Base-by-base conservation (phyloP, 2,329 filamentous ascomycete species). In the Fusarium abutilonis region DNA sequence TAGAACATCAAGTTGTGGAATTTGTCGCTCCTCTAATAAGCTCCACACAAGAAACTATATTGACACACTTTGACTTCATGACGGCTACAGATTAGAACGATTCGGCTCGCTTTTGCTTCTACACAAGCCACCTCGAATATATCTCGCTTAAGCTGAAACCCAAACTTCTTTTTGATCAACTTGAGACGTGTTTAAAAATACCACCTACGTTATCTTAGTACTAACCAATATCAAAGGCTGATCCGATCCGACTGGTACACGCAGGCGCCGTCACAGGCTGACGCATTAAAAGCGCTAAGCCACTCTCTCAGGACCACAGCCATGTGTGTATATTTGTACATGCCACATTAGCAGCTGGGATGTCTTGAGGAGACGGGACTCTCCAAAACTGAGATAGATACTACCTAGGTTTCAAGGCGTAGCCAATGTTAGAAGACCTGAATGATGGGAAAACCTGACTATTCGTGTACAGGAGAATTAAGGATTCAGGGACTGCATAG, bases 281-380 rank as follows among this genome's bases (percentile, higher is more conserved):
- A 68, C 66, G 63, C 64, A 68, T 60, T 43, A 46, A 48, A 41
- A 60, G 50, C 23, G 62, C 68, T 69, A 50, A 68, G 68, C 68
- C 68, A 70, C 68, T 49, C 49, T 38, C 43, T 40, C 17, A 34
- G 46, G 56, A 43, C 23, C 26, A 36, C 15, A 21, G 43, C 43
- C 45, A 61, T 32, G 50, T 19, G 19, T 19, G 19, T 19, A 19
- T 19, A 19, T 19, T 3, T 19, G 19, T 42, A 40, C 46, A 42
- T 43, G 26, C 47, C 45, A 29, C 21, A 21, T 29, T 35, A 19
- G 28, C 13, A 34, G 17, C 36, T 17, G 29, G 26, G 15, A 34
- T 46, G 15, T 19, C 14, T 10, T 14, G 15, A 36, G 14, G 19
- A 31, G 29, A 51, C 21, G 15, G 14, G 6, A 5, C 28, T 29